These are phyloP conservation scores for Knufia fluminis DNA, from an alignment of 2,329 filamentous ascomycete genomes.

Conservation along the genomic window DNA sequence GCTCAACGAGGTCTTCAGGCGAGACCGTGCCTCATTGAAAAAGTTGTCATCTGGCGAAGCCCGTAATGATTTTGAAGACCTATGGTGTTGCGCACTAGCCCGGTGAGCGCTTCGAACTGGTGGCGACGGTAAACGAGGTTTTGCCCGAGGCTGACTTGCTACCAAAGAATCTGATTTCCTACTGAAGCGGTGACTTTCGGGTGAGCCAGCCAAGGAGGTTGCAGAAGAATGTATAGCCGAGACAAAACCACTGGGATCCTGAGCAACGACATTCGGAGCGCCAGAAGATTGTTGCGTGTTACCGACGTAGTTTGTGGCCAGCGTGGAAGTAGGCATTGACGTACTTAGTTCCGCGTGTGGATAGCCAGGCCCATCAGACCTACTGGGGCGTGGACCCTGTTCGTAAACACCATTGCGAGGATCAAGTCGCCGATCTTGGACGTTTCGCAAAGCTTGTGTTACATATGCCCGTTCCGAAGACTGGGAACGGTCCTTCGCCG, in stretches of 20 bases:
- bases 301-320: not conserved
- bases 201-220: constrained; percentile 21
- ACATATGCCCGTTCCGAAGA: not conserved
- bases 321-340: not conserved
- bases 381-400: not conserved
- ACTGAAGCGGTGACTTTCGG: constrained; percentile 19
- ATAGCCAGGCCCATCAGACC: not conserved
- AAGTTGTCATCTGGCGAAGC: constrained; percentile 6
- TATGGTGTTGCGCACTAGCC: not conserved
- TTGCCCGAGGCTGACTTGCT: constrained; percentile 18
- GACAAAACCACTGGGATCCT: constrained; percentile 15
- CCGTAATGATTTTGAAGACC: constrained; percentile 4
- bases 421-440: not conserved
- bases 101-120: constrained; percentile 1
- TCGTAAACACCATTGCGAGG: not conserved
- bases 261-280: constrained; percentile 16
- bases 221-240: constrained; percentile 12
- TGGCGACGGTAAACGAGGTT: constrained; percentile 22
- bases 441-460: not conserved
- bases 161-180: constrained; percentile 9
- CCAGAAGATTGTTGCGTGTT: constrained; percentile 12
- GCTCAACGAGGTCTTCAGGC: not conserved
- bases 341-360: not conserved
- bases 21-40: constrained; percentile 3
- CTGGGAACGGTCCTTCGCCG: not conserved